Evolutionary conservation across 495 filamentous ascomycete genomes (phyloP), one percentile per base, ranked within the genome.

Genomic region (Aspergillus taichungensis): DNA sequence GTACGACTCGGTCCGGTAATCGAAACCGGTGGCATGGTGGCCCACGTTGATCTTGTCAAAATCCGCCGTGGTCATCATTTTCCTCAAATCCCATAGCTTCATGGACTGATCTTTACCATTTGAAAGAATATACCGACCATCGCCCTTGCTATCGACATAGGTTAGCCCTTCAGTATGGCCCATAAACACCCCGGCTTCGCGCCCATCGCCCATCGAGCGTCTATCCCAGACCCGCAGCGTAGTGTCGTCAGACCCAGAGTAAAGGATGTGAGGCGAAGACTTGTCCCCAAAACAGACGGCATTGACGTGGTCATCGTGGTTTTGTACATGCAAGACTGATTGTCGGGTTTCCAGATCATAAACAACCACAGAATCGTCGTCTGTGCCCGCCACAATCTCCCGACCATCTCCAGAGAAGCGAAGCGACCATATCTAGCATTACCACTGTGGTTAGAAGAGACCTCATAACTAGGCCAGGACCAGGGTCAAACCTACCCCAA

Each of bases 61-160:
- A 12, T 74, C 73, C 13, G 78, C 72, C 13, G 80, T 82, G 13
- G 77, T 79, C 75, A 87, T 85, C 75, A 86, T 87, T 49, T 78
- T 83, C 44, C 94, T 74, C 37, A 98, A 67, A 66, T 98, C 92
- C 92, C 92, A 98, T 4, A 98, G 75, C 66, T 97, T 98, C 83
- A 95, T 95, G 30, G 80, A 86, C 62, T 98, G 92, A 54, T 98
- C 92, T 56, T 98, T 98, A 46, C 77, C 85, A 50, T 98, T 98
- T 48, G 85, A 91, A 6, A 98, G 74, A 7, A 97, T 82, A 56
- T 95, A 98, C 56, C 92, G 77, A 7, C 92, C 92, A 58, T 98
- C 92, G 40, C 89, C 89, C 65, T 97, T 98, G 66, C 83, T 90
- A 63, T 97, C 91, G 44, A 98, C 83, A 55, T 95, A 96, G 0